Base-by-base conservation (phyloP, 1,139 yeast genomes). In the Kodamaea alishanica region DNA sequence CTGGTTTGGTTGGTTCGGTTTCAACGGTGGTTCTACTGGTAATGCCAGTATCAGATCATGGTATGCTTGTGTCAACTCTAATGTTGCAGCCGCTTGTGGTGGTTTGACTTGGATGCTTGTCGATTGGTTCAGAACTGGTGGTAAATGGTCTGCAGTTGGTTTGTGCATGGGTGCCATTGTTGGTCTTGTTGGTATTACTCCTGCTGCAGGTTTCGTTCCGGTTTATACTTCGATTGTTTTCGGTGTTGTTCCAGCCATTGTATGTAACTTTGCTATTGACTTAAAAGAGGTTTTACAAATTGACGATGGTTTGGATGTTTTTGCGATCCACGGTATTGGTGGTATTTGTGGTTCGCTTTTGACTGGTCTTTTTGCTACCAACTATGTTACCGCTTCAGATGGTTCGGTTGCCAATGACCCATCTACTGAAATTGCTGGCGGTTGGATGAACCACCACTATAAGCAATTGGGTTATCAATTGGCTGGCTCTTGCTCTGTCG, bases 1-100 rank as follows among this genome's bases (percentile, higher is more conserved):
- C 55, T 90, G 97, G 96, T 88, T 90, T 55, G 97, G 97, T 33
- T 90, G 98, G 97, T 88, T 86, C 56, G 97, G 97, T 38, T 90
- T 90, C 78, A 90, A 92, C 73, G 96, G 96, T 63, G 97, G 97
- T 54, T 87, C 96, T 35, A 86, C 96, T 40, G 96, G 96, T 62
- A 84, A 86, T 60, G 84, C 96, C 30, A 65, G 90, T 45, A 81
- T 90, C 60, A 84, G 97, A 67, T 89, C 96, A 41, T 87, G 88
- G 85, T 88, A 89, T 70, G 95, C 96, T 25, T 79, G 86, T 60
- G 86, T 85, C 56, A 88, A 87, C 75, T 88, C 97, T 56, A 88
- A 90, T 65, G 59, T 90, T 51, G 96, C 97, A 43, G 97, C 97
- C 45, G 82, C 95, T 10, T 65, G 78, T 55, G 97, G 96, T 65